Base-by-base conservation (phyloP, 1,284 basidiomycete species). In the Ganoderma sinense region DNA sequence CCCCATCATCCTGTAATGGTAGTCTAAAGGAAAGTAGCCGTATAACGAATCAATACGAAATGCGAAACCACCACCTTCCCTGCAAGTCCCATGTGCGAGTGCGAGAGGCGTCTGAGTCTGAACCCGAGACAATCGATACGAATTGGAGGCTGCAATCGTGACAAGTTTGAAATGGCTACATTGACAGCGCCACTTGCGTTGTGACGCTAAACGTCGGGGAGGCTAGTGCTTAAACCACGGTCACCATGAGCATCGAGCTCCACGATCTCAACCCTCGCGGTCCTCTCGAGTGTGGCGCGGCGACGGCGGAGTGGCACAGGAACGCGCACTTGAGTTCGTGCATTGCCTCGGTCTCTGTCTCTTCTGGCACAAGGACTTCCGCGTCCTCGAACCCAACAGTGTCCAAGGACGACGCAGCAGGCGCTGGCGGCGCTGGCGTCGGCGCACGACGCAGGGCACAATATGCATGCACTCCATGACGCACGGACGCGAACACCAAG, bases 1-100 rank as follows among this genome's bases (percentile, higher is more conserved):
- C 70, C 72, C 62, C 48, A 61, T 33, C 69, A 62, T 66, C 66
- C 61, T 75, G 74, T 75, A 77, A 75, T 77, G 71, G 73, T 77
- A 77, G 76, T 69, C 72, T 75, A 77, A 73, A 75, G 73, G 75
- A 76, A 48, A 75, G 71, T 71, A 75, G 70, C 74, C 72, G 68
- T 73, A 71, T 69, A 71, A 70, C 66, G 71, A 72, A 71, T 71
- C 62, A 75, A 76, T 71, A 64, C 63, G 71, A 73, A 75, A 72
- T 56, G 71, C 69, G 71, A 74, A 73, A 67, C 67, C 55, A n/a
- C 36, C 45, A 20, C 45, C 11, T 18, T 10, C 26, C 5, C 48
- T 51, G 6, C 33, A 4, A 36, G 36, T 36, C 16, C 18, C 40
- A 40, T 18, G 26, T 43, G 14, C 39, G 41, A 29, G 61, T 60